phyloP scores from a whole-genome alignment of 495 filamentous ascomycete genomes.

The Trichoderma reesei region DNA sequence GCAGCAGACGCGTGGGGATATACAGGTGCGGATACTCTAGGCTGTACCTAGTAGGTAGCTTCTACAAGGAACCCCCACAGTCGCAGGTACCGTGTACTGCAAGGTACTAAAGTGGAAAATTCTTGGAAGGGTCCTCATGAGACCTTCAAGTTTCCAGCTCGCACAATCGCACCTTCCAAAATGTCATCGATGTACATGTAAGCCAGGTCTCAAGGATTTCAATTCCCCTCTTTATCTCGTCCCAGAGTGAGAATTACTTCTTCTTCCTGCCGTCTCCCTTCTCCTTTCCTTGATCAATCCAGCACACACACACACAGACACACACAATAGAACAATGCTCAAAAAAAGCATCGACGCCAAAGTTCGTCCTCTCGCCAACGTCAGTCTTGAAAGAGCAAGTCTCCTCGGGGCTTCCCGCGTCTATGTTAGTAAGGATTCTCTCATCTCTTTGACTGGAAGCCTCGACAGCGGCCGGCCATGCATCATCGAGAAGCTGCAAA shows the following conservation, averaged over 20 bases:
- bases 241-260: not conserved
- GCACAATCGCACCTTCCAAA: not conserved
- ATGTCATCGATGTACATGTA: not conserved
- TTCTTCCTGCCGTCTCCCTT: not conserved
- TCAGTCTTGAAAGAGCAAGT: constrained; percentile 11
- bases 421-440: constrained; percentile 53
- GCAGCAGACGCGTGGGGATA: too few relatives aligned
- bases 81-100: not conserved
- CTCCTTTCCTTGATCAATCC: not conserved
- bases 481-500: constrained; percentile 36
- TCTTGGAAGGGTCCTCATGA: not conserved
- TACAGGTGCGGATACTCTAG: too few relatives aligned
- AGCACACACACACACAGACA: too few relatives aligned
- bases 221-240: not conserved
- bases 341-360: constrained; percentile 11
- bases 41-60: not conserved
- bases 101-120: not conserved
- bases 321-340: not conserved
- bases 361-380: constrained; percentile 10
- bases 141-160: not conserved
- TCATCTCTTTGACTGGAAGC: constrained; percentile 43
- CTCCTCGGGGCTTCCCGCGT: constrained; percentile 44
- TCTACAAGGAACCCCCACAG: not conserved
- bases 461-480: constrained; percentile 52
- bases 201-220: too few relatives aligned